Conservation (phyloP, 768 basidiomycete genomes). For the Asterophora parasitica region DNA sequence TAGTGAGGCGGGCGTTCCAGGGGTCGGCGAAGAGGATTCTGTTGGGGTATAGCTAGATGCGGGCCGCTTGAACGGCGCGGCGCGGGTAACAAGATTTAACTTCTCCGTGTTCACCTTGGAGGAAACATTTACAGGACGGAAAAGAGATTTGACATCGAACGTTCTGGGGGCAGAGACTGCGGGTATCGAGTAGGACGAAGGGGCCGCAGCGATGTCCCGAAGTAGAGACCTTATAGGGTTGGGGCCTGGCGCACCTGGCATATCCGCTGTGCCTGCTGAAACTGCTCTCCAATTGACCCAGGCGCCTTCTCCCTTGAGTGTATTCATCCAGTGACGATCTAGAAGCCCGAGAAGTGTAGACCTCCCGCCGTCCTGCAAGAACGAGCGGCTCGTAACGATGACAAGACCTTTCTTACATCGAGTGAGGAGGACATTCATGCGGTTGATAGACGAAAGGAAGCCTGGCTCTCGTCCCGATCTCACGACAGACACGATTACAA, state of each 20-base stretch:
- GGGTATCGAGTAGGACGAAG: not conserved
- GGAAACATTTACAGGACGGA: not conserved
- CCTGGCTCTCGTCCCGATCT: constrained; percentile 36
- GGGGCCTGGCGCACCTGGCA: constrained; percentile 25
- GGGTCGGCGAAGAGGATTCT: not conserved
- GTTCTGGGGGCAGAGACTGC: not conserved
- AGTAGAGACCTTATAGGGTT: constrained; percentile 4
- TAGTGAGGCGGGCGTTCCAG: not conserved
- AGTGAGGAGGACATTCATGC: constrained; percentile 53
- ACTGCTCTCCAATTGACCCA: constrained; percentile 33
- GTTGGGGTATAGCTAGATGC: not conserved
- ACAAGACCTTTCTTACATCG: constrained; percentile 44
- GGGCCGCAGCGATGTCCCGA: not conserved
- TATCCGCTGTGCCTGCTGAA: constrained; percentile 21
- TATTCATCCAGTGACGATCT: constrained; percentile 25
- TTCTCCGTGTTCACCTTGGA: not conserved
- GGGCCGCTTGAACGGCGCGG: not conserved
- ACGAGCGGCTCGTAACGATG: constrained; percentile 39
- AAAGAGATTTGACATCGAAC: constrained; percentile 1
- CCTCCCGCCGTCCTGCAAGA: constrained; percentile 29
- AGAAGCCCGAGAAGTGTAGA: constrained; percentile 38
- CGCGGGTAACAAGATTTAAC: not conserved
- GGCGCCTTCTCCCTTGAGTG: constrained; percentile 4
- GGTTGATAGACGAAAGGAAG: constrained; percentile 38
- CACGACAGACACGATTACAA: constrained; percentile 47